Evolutionary conservation across 1,284 basidiomycete species (phyloP).

Genomic region (Golubevia pallescens): DNA sequence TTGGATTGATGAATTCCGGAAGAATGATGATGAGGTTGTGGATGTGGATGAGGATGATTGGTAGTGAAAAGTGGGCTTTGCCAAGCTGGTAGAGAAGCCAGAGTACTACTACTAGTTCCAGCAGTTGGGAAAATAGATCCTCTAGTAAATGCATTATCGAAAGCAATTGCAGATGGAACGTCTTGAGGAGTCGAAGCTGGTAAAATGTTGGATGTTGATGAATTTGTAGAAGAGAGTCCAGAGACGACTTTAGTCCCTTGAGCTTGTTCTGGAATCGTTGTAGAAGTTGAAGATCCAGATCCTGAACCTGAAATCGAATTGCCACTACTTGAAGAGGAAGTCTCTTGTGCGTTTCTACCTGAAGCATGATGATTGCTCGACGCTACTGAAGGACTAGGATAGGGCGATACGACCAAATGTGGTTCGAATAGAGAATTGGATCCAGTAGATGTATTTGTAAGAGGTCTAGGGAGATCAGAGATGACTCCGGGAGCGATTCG

Average conservation of each 20-base stretch:
- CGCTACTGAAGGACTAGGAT: conserved; percentile 36
- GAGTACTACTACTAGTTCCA: conserved; percentile 25
- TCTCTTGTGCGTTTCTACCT: conserved; percentile 22
- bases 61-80: no score
- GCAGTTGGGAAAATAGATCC: conserved; percentile 21
- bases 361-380: conserved; percentile 31
- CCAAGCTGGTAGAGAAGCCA: conserved; percentile 10
- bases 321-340: conserved; percentile 12
- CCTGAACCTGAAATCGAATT: background rate
- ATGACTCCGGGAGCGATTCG: no score
- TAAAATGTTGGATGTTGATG: background rate
- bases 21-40: no score
- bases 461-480: no score
- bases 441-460: no score
- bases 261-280: conserved; percentile 3
- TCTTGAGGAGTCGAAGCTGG: conserved; percentile 17
- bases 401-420: conserved; percentile 26
- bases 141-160: conserved; percentile 12
- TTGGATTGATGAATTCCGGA: no score
- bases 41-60: no score
- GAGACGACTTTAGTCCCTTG: conserved; percentile 24
- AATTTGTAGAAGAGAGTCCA: conserved; percentile 15
- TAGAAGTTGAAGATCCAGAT: background rate
- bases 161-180: conserved; percentile 22
- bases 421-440: conserved; percentile 19